Evolutionary conservation across 31 red algal species (phyloP), one percentile per base, ranked within the genome.

Genomic region (Porphyra umbilicalis): DNA sequence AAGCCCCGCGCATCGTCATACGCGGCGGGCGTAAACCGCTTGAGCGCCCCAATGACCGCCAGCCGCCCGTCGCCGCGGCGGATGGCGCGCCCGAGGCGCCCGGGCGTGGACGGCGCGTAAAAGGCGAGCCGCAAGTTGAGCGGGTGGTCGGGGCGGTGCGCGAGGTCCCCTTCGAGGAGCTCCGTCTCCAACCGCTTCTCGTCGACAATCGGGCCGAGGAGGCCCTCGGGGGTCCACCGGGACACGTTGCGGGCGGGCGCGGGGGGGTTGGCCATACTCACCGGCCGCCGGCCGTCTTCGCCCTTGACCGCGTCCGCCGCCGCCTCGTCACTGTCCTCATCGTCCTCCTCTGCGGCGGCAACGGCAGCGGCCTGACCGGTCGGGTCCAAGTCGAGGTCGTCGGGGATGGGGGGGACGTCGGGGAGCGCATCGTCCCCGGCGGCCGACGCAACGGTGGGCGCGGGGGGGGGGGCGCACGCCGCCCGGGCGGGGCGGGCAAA

Each of bases 81-180:
- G 9, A 96, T 75, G 38, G 93, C 85, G 76, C 83, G 86, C 29
- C 85, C 86, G 38, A 96, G 88, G n/a, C 83, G 85, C 57, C 85
- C 82, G 5, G 76, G 32, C n/a, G 80, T 76, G 36, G 83, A 16
- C 10, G 85, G 86, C 14, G 93, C 89, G 80, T 84, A 91, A 71
- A 92, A 96, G 40, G 89, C 83, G 8, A 87, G 89, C 67, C 86
- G 79, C 82, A 92, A 75, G 76, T 92, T 92, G 71, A 96, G 79
- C 29, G 93, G 89, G 83, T 96, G 93, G 79, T 96, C 93, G 10
- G 93, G 93, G 9, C 93, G 83, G 68, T 91, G 81, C 57, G 30
- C 76, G 16, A 96, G 85, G 75, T 83, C 91, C 30, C 76, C 44
- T 71, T 96, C 89, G 88, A 90, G 85, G 35, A 90, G 76, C 68